Conservation (phyloP, 257 asterid species). For the Scutellaria baicalensis region DNA sequence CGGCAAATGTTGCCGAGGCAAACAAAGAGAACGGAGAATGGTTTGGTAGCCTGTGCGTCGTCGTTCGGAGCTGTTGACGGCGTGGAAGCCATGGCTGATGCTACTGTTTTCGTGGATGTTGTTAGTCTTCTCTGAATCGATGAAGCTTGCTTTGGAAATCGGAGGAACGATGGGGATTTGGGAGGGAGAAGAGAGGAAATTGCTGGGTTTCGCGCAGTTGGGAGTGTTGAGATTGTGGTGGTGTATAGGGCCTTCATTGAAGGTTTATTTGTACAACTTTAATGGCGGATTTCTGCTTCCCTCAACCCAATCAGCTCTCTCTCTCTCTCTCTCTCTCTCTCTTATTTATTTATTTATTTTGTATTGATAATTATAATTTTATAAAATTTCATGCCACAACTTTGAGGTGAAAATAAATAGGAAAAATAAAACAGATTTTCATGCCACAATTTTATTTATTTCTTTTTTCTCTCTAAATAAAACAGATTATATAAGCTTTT, state of each 20-base stretch:
- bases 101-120: slow-evolving; percentile 14
- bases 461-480: too few species aligned
- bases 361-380: not conserved
- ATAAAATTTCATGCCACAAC: not conserved
- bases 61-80: slow-evolving; percentile 28
- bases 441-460: not conserved
- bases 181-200: slow-evolving; percentile 8
- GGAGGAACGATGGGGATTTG: slow-evolving; percentile 23
- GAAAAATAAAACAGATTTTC: not conserved
- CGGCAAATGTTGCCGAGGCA: slow-evolving; percentile 97
- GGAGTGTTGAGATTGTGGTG: not conserved
- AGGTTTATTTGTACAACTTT: not conserved
- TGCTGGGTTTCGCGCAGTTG: slow-evolving; percentile 16
- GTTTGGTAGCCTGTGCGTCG: slow-evolving; percentile 26
- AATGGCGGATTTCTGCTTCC: slow-evolving; percentile 2
- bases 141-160: not conserved
- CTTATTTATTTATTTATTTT: not conserved
- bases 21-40: slow-evolving; percentile 72
- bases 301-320: not conserved
- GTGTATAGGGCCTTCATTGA: slow-evolving; percentile 41
- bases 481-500: too few species aligned
- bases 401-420: too few species aligned
- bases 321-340: not conserved
- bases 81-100: slow-evolving; percentile 55
- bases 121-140: slow-evolving; percentile 5